Percentiles rank a stretch among this genome's conserved stretches.
phyloP scores from a whole-genome alignment of 768 basidiomycete species.

The button mushroom (Agaricus bisporus) region DNA sequence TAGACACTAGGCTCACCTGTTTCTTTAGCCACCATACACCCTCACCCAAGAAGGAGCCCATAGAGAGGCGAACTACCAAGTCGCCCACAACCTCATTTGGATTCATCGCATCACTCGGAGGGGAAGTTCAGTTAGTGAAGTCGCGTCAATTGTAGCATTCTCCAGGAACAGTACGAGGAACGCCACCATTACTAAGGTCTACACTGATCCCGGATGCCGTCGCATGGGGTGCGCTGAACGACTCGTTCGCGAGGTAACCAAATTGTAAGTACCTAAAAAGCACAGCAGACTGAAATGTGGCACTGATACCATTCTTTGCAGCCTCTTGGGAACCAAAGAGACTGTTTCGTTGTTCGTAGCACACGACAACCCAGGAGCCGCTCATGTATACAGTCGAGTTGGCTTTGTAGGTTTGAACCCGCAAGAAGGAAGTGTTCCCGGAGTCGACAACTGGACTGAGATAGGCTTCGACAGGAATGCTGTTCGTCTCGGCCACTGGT shows the following conservation, averaged over 20 bases:
- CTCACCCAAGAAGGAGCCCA: conserved; percentile 36
- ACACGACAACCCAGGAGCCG: conserved; percentile 39
- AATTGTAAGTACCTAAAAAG: conserved; percentile 33
- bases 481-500: conserved; percentile 67
- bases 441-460: conserved; percentile 50
- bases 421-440: conserved; percentile 27
- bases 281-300: background rate
- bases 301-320: conserved; percentile 22
- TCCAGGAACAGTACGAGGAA: conserved; percentile 54
- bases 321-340: conserved; percentile 27
- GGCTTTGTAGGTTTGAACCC: conserved; percentile 55
- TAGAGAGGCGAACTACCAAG: conserved; percentile 45
- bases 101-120: conserved; percentile 41
- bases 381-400: conserved; percentile 53
- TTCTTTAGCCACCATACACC: conserved; percentile 46
- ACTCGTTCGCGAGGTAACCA: conserved; percentile 52
- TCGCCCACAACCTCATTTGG: conserved; percentile 48
- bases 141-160: conserved; percentile 64
- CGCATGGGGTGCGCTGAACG: conserved; percentile 52
- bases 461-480: conserved; percentile 47
- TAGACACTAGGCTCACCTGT: background rate
- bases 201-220: conserved; percentile 49
- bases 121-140: conserved; percentile 21
- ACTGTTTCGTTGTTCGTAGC: conserved; percentile 65
- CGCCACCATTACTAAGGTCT: conserved; percentile 69